Evolutionary conservation across 805 yeast genomes (phyloP).

Genomic region (Millerozyma miso): DNA sequence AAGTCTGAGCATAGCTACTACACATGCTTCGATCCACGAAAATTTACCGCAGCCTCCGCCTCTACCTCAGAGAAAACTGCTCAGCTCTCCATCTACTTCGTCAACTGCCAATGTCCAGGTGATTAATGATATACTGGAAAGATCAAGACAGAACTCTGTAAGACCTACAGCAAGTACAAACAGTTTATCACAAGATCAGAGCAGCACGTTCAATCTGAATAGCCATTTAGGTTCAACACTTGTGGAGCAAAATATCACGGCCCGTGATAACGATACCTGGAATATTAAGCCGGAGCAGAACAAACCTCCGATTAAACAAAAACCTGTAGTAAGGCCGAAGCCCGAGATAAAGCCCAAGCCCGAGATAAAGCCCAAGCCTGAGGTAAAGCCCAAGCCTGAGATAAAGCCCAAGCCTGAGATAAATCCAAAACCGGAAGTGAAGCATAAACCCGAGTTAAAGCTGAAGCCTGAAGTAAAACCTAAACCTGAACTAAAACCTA

Average conservation of each 20-base stretch:
- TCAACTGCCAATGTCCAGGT: not conserved
- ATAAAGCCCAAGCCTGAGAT: constrained; percentile 7
- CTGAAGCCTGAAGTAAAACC: constrained; percentile 4
- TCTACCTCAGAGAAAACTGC: constrained; percentile 15
- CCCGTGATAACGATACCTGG: not conserved
- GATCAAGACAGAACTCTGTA: not conserved
- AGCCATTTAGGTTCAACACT: not conserved
- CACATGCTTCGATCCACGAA: constrained; percentile 1
- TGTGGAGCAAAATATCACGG: not conserved
- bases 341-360: constrained; percentile 13
- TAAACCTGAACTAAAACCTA: constrained; percentile 9
- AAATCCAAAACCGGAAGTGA: constrained; percentile 13
- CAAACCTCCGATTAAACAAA: not conserved
- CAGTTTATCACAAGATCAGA: not conserved
- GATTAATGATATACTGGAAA: not conserved
- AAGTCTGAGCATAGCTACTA: not conserved
- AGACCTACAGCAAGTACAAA: not conserved
- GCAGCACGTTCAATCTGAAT: too few relatives aligned
- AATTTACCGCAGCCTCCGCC: constrained; percentile 49
- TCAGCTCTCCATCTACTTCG: constrained; percentile 1
- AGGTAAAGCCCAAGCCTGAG: constrained; percentile 10
- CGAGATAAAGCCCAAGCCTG: constrained; percentile 6
- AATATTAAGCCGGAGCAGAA: not conserved
- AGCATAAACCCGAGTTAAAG: constrained; percentile 4
- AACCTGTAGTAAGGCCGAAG: constrained; percentile 6